phyloP scores from a whole-genome alignment of 106 monocot genomes.

The Dioscorea alata region DNA sequence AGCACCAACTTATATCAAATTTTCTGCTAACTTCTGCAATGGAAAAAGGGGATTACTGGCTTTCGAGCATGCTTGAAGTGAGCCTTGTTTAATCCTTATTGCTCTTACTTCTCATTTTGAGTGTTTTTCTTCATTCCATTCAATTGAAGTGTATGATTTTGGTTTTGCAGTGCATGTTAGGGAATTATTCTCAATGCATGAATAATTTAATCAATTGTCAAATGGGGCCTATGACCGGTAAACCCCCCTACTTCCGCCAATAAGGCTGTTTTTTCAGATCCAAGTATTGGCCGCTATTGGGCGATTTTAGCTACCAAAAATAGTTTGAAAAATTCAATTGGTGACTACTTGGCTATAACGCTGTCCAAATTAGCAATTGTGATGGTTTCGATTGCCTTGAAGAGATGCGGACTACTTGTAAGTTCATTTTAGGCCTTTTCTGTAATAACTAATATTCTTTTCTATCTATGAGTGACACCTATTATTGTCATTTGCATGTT shows the following conservation, averaged over 20 bases:
- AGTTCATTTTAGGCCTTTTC: conserved; percentile 31
- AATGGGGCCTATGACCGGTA: conserved; percentile 8
- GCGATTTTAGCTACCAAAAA: conserved; percentile 55
- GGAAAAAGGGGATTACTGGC: conserved; percentile 75
- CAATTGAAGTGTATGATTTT: conserved; percentile 1
- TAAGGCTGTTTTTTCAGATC: conserved; percentile 40
- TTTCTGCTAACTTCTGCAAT: conserved; percentile 69
- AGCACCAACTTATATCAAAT: conserved; percentile 63
- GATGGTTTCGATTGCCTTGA: conserved; percentile 50
- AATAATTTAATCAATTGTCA: conserved; percentile 28
- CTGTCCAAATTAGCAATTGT: conserved; percentile 55
- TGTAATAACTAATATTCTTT: too few species aligned
- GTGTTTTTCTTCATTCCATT: background rate
- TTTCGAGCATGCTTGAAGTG: conserved; percentile 81
- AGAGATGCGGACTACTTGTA: conserved; percentile 84
- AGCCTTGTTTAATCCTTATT: conserved; percentile 18
- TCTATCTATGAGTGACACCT: too few species aligned
- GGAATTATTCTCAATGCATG: conserved; percentile 61
- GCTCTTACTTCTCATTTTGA: background rate
- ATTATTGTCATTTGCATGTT: too few species aligned
- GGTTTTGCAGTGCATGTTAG: conserved; percentile 76
- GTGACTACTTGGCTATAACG: conserved; percentile 37
- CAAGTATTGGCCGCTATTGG: conserved; percentile 75
- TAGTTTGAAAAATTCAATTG: conserved; percentile 60
- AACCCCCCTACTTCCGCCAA: conserved; percentile 4